Conservation (phyloP, 805 yeast genomes). For the Brettanomyces naardenensis region DNA sequence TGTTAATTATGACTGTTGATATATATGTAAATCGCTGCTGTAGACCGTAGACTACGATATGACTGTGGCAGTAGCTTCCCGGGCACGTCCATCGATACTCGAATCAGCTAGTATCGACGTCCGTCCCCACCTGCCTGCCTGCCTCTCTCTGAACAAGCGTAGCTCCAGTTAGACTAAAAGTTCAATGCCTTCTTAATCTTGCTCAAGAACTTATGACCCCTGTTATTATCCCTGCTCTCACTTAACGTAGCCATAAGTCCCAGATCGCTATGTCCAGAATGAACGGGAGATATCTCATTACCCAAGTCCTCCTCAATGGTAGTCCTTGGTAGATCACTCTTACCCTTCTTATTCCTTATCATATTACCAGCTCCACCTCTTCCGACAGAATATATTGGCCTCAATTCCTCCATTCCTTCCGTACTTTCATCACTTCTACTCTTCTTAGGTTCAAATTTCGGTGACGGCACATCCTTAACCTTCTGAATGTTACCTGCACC, state of each 20-base stretch:
- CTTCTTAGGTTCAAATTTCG: conserved; percentile 29
- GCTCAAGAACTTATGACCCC: conserved; percentile 8
- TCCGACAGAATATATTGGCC: conserved; percentile 41
- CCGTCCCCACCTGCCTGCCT: no score
- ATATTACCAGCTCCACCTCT: conserved; percentile 54
- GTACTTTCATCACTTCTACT: conserved; percentile 17
- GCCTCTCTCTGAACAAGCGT: background rate
- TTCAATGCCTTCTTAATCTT: conserved; percentile 16
- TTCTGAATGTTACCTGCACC: conserved; percentile 46
- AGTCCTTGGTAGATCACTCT: conserved; percentile 26
- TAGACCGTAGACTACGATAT: no score
- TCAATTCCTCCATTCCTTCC: conserved; percentile 21
- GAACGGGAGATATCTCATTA: conserved; percentile 32
- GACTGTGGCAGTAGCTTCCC: no score
- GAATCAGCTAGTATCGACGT: no score
- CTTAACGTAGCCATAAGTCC: background rate
- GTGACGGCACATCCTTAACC: conserved; percentile 35
- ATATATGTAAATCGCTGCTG: no score
- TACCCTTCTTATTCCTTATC: conserved; percentile 6
- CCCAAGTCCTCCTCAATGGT: conserved; percentile 32
- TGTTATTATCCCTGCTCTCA: conserved; percentile 1
- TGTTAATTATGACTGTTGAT: no score
- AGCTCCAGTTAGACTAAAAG: background rate
- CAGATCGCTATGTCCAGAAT: conserved; percentile 11
- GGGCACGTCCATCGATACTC: no score